phyloP scores from a whole-genome alignment of 2,329 filamentous ascomycete genomes.

The Hypomyces perniciosus region DNA sequence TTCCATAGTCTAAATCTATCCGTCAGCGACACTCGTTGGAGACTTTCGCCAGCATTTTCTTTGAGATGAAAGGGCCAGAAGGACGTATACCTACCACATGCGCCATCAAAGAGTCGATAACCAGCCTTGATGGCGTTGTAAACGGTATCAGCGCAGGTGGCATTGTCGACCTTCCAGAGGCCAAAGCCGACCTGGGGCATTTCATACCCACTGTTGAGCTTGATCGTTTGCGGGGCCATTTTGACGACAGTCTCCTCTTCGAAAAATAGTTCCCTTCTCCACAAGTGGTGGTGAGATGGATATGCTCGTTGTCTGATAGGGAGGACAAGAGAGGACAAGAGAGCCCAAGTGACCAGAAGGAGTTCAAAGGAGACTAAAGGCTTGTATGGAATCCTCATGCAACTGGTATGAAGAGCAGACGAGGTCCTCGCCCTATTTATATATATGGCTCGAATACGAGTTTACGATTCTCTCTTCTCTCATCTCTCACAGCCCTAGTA shows the following conservation, averaged over 20 bases:
- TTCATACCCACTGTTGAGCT: conserved; percentile 58
- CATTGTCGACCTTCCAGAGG: conserved; percentile 77
- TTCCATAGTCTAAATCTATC: conserved; percentile 62
- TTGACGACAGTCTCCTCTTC: conserved; percentile 14
- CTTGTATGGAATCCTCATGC: too few relatives aligned
- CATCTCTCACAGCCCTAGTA: too few relatives aligned
- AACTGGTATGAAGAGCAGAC: too few relatives aligned
- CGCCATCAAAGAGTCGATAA: conserved; percentile 56
- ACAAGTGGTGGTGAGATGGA: too few relatives aligned
- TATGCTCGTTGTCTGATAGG: too few relatives aligned
- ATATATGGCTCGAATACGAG: too few relatives aligned
- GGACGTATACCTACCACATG: conserved; percentile 40
- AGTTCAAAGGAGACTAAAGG: too few relatives aligned
- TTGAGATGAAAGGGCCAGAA: neutral
- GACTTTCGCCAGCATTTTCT: neutral
- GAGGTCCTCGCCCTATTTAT: too few relatives aligned
- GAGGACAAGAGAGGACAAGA: too few relatives aligned
- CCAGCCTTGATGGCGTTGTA: conserved; percentile 67
- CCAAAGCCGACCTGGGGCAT: conserved; percentile 75
- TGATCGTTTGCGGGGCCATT: conserved; percentile 44
- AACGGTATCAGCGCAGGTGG: conserved; percentile 65
- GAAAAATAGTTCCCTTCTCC: conserved; percentile 3
- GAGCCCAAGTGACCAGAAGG: too few relatives aligned
- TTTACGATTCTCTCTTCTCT: too few relatives aligned
- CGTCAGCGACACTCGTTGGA: neutral